Evolutionary conservation across 495 filamentous ascomycete genomes (phyloP).

Genomic region (Cercophora samala): DNA sequence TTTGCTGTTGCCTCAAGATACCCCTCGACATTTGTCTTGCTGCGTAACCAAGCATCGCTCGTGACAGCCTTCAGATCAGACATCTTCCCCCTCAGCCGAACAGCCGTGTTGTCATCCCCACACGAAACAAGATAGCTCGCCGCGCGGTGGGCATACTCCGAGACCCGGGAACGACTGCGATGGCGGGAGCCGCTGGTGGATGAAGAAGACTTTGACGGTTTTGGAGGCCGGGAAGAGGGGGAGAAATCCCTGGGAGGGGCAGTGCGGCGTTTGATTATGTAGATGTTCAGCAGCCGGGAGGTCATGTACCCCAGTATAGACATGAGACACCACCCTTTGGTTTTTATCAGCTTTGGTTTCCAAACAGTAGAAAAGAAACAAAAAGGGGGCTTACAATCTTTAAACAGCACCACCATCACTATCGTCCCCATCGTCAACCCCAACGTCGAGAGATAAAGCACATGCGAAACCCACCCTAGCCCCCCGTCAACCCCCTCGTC

Average conservation of each 20-base stretch:
- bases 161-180: not conserved
- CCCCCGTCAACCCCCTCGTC: conserved; percentile 27
- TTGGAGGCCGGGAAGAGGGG: conserved; percentile 6
- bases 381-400: conserved; percentile 41
- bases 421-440: conserved; percentile 42
- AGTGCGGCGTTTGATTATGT: conserved; percentile 50
- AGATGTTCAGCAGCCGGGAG: conserved; percentile 53
- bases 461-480: conserved; percentile 39
- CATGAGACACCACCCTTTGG: conserved; percentile 47
- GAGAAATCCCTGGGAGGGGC: not conserved
- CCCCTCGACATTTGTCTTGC: conserved; percentile 49
- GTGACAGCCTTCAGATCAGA: conserved; percentile 59
- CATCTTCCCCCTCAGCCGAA: conserved; percentile 50
- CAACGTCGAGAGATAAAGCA: conserved; percentile 46
- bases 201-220: no score
- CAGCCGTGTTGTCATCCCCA: conserved; percentile 27
- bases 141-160: conserved; percentile 11
- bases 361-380: not conserved
- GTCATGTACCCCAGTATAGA: conserved; percentile 46
- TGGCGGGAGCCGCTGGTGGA: not conserved
- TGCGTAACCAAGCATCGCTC: conserved; percentile 52
- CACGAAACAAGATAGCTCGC: conserved; percentile 36
- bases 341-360: no score
- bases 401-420: conserved; percentile 39
- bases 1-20: conserved; percentile 46